Evolutionary conservation across 495 filamentous ascomycete genomes (phyloP), one percentile per base, ranked within the genome.

Genomic region (Eremomyces bilateralis): DNA sequence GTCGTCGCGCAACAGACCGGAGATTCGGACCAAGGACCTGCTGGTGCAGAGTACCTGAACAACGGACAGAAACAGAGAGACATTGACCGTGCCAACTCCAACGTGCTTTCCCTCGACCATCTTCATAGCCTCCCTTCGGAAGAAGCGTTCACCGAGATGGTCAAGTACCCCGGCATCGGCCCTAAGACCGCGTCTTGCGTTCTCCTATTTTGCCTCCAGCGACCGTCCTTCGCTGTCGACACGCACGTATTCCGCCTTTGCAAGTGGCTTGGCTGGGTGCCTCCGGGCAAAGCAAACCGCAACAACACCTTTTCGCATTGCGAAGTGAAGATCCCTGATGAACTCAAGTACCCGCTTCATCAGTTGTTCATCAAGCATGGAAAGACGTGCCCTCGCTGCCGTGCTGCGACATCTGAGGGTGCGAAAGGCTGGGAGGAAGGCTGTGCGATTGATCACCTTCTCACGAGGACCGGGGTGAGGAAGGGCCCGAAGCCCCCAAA

Each of bases 141-240:
- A 13, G 64, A 80, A 18, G 80, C 72, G 0, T 76, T 92, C 65
- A 55, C 57, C 5, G 69, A 74, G 36, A 62, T 95, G 22, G 65
- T 71, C 33, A 73, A 65, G 35, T 88, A 74, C 30, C 76, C 76
- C 2, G 88, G 85, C 2, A 79, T 95, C 39, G 88, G 84, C 0
- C 72, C 80, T 35, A 97, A 97, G 56, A 92, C 84, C 0, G 77
- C 84, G 2, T 74, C 80, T 4, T 97, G 88, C 36, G 61, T 65
- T 11, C 48, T 65, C 0, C 59, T 69, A 15, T 65, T 65, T 45
- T 62, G 57, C 31, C 55, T 67, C 15, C 50, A 65, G 18, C 46
- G 52, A 3, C 52, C 62, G 4, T 40, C 49, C 24, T 57, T 69
- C 35, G 61, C 60, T 2, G 42, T 56, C 13, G 53, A 58, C 22